These are phyloP conservation scores for Melaleuca alternifolia DNA, from an alignment of 345 rosid genomes.

Conservation along the genomic window DNA sequence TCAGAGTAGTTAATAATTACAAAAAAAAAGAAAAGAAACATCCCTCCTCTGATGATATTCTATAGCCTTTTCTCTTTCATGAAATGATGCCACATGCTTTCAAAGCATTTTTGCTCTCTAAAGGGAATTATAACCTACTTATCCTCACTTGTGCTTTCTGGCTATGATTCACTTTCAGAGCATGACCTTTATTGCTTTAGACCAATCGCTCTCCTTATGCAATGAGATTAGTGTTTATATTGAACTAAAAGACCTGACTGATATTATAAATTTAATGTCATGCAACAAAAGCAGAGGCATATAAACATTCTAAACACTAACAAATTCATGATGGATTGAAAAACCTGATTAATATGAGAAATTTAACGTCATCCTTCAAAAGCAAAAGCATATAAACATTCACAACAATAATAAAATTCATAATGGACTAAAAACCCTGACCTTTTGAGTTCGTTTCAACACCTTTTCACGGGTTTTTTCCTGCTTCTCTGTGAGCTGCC, in stretches of 20 bases:
- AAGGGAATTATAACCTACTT: background rate
- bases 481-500: constrained; percentile 93
- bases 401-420: background rate
- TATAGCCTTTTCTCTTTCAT: background rate
- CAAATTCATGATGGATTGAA: background rate
- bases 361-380: too few relatives aligned
- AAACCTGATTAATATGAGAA: constrained; percentile 14
- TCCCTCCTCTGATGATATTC: background rate
- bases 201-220: background rate
- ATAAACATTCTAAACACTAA: background rate
- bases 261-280: background rate
- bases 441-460: constrained; percentile 76
- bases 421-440: constrained; percentile 4
- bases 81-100: background rate
- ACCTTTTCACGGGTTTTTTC: constrained; percentile 88
- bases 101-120: background rate
- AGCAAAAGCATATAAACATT: background rate
- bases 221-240: background rate
- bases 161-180: background rate
- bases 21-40: background rate
- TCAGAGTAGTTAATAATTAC: background rate
- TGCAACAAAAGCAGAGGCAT: background rate
- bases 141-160: background rate
- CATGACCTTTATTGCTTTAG: background rate
- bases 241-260: background rate